Percentiles rank a stretch among this genome's conserved stretches.
Evolutionary conservation across 2,329 filamentous ascomycete species (phyloP).

Genomic region (Colletotrichum sp.): DNA sequence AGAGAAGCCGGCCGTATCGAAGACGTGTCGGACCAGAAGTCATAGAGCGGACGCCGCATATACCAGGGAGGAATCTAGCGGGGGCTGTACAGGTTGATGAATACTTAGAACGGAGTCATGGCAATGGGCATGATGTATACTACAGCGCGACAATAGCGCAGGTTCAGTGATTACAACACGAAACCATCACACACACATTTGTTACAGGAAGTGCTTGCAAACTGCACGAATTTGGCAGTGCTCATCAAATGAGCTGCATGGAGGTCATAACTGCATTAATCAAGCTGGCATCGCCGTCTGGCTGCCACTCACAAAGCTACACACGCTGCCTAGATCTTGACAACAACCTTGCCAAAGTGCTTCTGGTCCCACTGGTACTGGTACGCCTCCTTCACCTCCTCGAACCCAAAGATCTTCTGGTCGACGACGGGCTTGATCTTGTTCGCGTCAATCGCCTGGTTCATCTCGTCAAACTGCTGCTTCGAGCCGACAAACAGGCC

Average conservation of each 20-base stretch:
- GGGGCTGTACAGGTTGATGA: background rate
- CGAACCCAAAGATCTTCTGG: constrained; percentile 11
- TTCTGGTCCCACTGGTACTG: constrained; percentile 16
- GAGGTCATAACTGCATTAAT: constrained; percentile 1
- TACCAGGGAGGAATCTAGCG: background rate
- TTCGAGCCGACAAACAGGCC: constrained; percentile 12
- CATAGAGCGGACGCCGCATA: background rate
- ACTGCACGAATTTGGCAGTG: accelerated
- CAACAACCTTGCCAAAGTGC: constrained; percentile 17
- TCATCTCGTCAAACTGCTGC: constrained; percentile 21
- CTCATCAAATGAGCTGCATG: background rate
- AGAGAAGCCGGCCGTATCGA: background rate
- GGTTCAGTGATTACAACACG: background rate
- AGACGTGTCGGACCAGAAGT: constrained; percentile 1
- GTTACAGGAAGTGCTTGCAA: background rate
- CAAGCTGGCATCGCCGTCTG: background rate
- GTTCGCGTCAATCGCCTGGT: constrained; percentile 17
- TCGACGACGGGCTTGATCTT: constrained; percentile 15
- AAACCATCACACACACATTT: background rate
- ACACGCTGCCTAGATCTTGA: background rate
- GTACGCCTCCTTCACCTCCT: constrained; percentile 20
- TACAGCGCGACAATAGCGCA: background rate
- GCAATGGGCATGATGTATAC: background rate
- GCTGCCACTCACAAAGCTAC: background rate
- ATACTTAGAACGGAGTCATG: background rate